phyloP scores from a whole-genome alignment of 495 filamentous ascomycete species.

The Aspergillus wentii region DNA sequence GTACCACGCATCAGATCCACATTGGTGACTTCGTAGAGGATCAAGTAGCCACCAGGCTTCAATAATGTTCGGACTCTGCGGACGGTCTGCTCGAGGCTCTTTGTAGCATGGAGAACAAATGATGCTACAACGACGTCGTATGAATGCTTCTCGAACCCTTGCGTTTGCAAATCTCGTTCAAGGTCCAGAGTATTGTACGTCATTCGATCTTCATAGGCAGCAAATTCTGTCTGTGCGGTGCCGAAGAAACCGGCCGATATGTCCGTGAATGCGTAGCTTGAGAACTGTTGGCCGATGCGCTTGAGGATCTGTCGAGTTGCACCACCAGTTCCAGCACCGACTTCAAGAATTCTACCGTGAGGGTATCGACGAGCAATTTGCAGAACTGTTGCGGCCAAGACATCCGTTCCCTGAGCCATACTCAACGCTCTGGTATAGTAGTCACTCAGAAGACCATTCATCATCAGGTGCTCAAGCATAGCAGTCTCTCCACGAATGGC shows the following conservation, averaged over 20 bases:
- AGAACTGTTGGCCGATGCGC: slow-evolving; percentile 15
- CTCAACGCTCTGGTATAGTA: slow-evolving; percentile 30
- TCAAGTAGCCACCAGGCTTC: slow-evolving; percentile 12
- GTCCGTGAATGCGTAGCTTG: slow-evolving; percentile 39
- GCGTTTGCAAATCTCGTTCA: slow-evolving; percentile 34
- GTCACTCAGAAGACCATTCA: slow-evolving; percentile 25
- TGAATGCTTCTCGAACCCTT: slow-evolving; percentile 37
- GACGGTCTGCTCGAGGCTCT: slow-evolving; percentile 22
- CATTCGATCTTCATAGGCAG: slow-evolving; percentile 2
- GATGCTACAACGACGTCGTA: slow-evolving; percentile 49
- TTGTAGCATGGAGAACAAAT: slow-evolving; percentile 23
- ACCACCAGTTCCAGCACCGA: slow-evolving; percentile 52
- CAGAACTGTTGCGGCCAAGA: slow-evolving; percentile 3
- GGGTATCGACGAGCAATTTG: slow-evolving; percentile 30
- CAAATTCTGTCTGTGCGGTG: slow-evolving; percentile 3
- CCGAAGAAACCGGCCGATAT: slow-evolving; percentile 31
- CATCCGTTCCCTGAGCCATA: slow-evolving; percentile 3
- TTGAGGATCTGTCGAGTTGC: slow-evolving; percentile 38
- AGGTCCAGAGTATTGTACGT: slow-evolving; percentile 32
- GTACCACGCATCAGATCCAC: slow-evolving; percentile 18
- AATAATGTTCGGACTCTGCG: slow-evolving; percentile 27
- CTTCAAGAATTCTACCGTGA: slow-evolving; percentile 43
- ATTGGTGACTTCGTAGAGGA: slow-evolving; percentile 35
- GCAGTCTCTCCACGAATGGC: slow-evolving; percentile 29
- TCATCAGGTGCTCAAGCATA: slow-evolving; percentile 32